Percentiles rank a stretch among this genome's conserved stretches.
phyloP scores from a whole-genome alignment of 306 rosid species.

The Gastrolobium villosum region DNA sequence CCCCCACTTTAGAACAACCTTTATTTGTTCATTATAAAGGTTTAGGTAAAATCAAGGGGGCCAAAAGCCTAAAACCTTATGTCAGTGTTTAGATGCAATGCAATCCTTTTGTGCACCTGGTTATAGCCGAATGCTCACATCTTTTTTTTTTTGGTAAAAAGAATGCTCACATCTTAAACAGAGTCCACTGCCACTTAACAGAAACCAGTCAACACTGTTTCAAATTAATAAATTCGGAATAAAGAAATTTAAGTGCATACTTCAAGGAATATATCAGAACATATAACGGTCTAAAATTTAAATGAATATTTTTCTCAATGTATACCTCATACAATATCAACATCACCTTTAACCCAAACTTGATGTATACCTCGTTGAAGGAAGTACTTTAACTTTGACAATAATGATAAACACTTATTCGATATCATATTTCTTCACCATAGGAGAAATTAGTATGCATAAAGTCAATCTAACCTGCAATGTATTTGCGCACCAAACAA shows the following conservation, averaged over 20 bases:
- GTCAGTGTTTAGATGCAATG: not conserved
- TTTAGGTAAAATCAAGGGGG: constrained; percentile 17
- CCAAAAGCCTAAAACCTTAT: constrained; percentile 2
- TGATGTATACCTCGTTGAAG: constrained; percentile 5
- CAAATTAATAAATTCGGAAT: constrained; percentile 24
- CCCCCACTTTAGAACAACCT: constrained; percentile 6
- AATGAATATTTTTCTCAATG: not conserved
- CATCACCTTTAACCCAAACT: too few species aligned
- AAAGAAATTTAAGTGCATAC: constrained; percentile 22
- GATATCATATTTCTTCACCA: constrained; percentile 35
- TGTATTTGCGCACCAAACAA: constrained; percentile 95
- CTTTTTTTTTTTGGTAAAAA: not conserved
- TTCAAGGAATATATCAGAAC: constrained; percentile 3
- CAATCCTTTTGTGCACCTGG: constrained; percentile 12
- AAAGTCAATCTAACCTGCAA: constrained; percentile 76
- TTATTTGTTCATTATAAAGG: not conserved
- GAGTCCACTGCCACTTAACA: not conserved
- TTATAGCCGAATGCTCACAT: constrained; percentile 14
- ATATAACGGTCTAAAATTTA: constrained; percentile 23
- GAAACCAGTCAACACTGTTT: constrained; percentile 1
- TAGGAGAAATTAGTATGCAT: constrained; percentile 23
- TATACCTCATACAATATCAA: not conserved
- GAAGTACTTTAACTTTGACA: constrained; percentile 25
- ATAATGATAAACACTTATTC: constrained; percentile 18
- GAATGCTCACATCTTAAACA: not conserved